Conservation (phyloP, 805 yeast species). For the Yarrowia phangngaensis region DNA sequence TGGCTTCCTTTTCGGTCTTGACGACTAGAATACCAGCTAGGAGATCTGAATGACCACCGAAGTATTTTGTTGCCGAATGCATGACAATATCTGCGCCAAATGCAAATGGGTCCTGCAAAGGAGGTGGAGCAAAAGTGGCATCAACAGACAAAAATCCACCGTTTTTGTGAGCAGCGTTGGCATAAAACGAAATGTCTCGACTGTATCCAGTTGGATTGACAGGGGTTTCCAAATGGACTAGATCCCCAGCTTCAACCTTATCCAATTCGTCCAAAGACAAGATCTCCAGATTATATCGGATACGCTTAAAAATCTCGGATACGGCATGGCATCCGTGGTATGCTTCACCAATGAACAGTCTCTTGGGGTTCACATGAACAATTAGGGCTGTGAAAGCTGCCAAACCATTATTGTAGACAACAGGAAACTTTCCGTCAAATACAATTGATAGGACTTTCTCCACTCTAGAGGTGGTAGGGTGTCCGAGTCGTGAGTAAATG, state of each 20-base stretch:
- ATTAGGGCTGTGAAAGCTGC: constrained; percentile 76
- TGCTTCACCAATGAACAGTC: constrained; percentile 68
- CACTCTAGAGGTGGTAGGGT: constrained; percentile 64
- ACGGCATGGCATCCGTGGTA: constrained; percentile 84
- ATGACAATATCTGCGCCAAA: constrained; percentile 85
- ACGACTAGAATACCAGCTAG: constrained; percentile 76
- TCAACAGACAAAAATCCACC: constrained; percentile 76
- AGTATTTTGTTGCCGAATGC: constrained; percentile 90
- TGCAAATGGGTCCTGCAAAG: constrained; percentile 72
- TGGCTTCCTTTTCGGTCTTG: constrained; percentile 49
- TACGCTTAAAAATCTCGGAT: constrained; percentile 57
- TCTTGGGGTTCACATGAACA: constrained; percentile 66
- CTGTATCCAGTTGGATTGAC: constrained; percentile 77
- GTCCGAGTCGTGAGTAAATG: constrained; percentile 69
- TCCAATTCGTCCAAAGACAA: constrained; percentile 42
- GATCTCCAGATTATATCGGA: constrained; percentile 45
- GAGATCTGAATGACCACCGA: constrained; percentile 93
- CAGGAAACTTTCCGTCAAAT: constrained; percentile 55
- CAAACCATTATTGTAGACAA: constrained; percentile 73
- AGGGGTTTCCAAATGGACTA: constrained; percentile 83
- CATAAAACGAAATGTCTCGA: constrained; percentile 58
- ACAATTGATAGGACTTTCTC: constrained; percentile 62
- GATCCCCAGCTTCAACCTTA: constrained; percentile 57
- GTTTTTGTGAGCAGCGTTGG: constrained; percentile 65
- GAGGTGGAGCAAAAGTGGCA: constrained; percentile 93